A percentile compares a stretch with the other conserved stretches of the same genome.
These are phyloP conservation scores for Orbilia ellipsospora DNA, from an alignment of 2,329 filamentous ascomycete species.

Conservation along the genomic window DNA sequence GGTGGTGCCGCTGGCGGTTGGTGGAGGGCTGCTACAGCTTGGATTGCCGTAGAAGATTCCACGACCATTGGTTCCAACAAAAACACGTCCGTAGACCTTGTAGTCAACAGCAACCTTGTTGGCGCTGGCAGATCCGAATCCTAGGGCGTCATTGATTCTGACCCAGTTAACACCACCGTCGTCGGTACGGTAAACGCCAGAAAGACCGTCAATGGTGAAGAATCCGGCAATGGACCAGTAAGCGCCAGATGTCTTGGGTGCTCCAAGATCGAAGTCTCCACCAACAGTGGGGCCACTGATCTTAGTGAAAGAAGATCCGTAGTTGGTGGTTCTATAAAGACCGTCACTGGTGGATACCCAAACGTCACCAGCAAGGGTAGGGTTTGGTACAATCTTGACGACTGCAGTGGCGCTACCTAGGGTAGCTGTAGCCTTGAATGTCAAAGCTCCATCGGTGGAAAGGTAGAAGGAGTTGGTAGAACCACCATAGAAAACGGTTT, in stretches of 20 bases:
- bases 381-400: slow-evolving; percentile 70
- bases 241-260: slow-evolving; percentile 52
- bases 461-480: slow-evolving; percentile 67
- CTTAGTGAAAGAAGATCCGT: slow-evolving; percentile 65
- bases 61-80: slow-evolving; percentile 57
- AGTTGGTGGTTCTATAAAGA: slow-evolving; percentile 69
- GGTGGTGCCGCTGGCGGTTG: slow-evolving; percentile 36
- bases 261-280: slow-evolving; percentile 56
- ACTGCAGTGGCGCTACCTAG: slow-evolving; percentile 58
- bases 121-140: slow-evolving; percentile 56
- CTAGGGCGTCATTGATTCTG: slow-evolving; percentile 56
- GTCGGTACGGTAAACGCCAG: slow-evolving; percentile 56
- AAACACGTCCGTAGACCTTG: slow-evolving; percentile 56
- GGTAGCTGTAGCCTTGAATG: slow-evolving; percentile 65
- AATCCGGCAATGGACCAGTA: slow-evolving; percentile 57
- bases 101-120: slow-evolving; percentile 56
- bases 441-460: slow-evolving; percentile 66
- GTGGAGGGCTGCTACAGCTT: slow-evolving; percentile 48
- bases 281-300: slow-evolving; percentile 56
- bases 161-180: slow-evolving; percentile 56
- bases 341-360: slow-evolving; percentile 70
- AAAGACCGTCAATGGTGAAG: slow-evolving; percentile 56
- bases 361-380: slow-evolving; percentile 71
- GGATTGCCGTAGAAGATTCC: slow-evolving; percentile 57
- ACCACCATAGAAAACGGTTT: slow-evolving; percentile 68